Percentiles rank a stretch among this genome's conserved stretches.
Evolutionary conservation across 345 rosid genomes (phyloP).

Genomic region (Conringia planisiliqua): DNA sequence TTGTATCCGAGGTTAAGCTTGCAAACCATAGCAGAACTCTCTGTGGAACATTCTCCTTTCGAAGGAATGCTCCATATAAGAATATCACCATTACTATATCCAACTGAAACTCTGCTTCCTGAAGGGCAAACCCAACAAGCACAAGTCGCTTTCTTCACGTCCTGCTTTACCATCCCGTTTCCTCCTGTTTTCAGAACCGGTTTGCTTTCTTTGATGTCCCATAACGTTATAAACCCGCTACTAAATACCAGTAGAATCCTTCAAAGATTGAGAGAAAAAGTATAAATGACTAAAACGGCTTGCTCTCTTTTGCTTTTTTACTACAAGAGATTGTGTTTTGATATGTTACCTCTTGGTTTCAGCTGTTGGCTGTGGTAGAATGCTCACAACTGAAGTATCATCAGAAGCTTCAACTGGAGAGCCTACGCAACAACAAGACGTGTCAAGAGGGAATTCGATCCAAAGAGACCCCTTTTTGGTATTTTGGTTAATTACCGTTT

Average conservation of each 20-base stretch:
- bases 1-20: constrained; percentile 88
- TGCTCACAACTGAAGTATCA: constrained; percentile 52
- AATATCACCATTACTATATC: constrained; percentile 82
- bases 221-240: constrained; percentile 65
- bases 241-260: constrained; percentile 74
- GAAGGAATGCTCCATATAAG: constrained; percentile 63
- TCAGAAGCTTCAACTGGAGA: constrained; percentile 46
- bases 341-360: constrained; percentile 73
- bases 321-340: neutral
- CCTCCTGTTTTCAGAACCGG: constrained; percentile 56
- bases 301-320: neutral
- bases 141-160: constrained; percentile 59
- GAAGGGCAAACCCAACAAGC: constrained; percentile 89
- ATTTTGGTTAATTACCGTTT: constrained; percentile 44
- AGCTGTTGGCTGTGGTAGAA: constrained; percentile 71
- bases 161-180: constrained; percentile 46
- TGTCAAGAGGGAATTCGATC: neutral
- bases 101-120: constrained; percentile 80
- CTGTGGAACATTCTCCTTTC: constrained; percentile 39
- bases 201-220: constrained; percentile 76
- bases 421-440: constrained; percentile 38
- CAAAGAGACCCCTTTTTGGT: neutral
- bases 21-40: constrained; percentile 41
- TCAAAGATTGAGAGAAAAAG: constrained; percentile 20
- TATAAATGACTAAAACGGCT: neutral